A percentile compares a stretch with the other conserved stretches of the same genome.
These are phyloP conservation scores for Termitomyces sp. DNA, from an alignment of 768 basidiomycete species.

Conservation along the genomic window DNA sequence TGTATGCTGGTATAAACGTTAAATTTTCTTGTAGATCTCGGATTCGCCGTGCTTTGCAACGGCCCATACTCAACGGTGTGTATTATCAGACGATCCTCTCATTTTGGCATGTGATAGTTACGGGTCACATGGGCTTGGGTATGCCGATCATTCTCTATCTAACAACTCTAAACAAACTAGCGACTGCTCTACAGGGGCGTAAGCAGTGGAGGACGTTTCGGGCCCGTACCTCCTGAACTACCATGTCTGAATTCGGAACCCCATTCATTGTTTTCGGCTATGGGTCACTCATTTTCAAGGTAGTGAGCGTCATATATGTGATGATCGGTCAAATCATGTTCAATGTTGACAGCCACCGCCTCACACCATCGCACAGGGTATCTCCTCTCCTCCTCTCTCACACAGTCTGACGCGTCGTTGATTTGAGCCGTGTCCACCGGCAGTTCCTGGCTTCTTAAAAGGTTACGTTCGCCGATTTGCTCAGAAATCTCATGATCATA, in stretches of 20 bases:
- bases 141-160: too few species aligned
- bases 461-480: slow-evolving; percentile 89
- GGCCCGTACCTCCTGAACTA: background rate
- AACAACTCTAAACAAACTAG: too few species aligned
- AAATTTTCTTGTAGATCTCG: too few species aligned
- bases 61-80: too few species aligned
- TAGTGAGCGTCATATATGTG: slow-evolving; percentile 19
- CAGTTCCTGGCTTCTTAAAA: slow-evolving; percentile 81
- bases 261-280: slow-evolving; percentile 86
- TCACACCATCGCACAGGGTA: slow-evolving; percentile 67
- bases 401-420: background rate
- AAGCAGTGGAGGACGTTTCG: background rate
- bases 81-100: too few species aligned
- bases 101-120: too few species aligned
- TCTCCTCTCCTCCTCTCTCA: background rate
- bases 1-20: too few species aligned
- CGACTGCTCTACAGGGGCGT: too few species aligned
- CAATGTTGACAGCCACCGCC: slow-evolving; percentile 63
- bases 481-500: slow-evolving; percentile 88
- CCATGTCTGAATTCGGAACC: background rate
- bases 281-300: slow-evolving; percentile 92
- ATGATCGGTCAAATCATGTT: background rate
- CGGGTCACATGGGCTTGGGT: too few species aligned
- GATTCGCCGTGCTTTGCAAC: too few species aligned
- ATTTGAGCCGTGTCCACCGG: background rate